Percentiles rank a stretch among this genome's conserved stretches.
These are phyloP conservation scores for Xerocomus minutiporus DNA, from an alignment of 1,284 basidiomycete species.

Conservation along the genomic window DNA sequence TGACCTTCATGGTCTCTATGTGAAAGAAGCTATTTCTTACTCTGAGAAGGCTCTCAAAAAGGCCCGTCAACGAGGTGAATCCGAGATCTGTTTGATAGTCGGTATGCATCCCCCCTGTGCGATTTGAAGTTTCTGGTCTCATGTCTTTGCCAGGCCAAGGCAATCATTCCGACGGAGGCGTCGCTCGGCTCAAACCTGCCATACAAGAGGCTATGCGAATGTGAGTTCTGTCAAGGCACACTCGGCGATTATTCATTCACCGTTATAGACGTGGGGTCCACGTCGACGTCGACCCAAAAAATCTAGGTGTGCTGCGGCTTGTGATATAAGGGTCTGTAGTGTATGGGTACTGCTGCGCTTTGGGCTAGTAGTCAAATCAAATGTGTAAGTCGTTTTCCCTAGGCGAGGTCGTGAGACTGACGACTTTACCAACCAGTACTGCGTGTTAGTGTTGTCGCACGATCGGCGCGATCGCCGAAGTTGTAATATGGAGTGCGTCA, in stretches of 20 bases:
- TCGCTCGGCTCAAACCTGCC: slow-evolving; percentile 89
- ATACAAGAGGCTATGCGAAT: slow-evolving; percentile 82
- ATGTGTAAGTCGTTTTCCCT: no score
- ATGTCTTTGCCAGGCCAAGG: slow-evolving; percentile 56
- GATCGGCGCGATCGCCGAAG: no score
- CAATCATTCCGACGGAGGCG: slow-evolving; percentile 74
- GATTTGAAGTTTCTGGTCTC: background rate
- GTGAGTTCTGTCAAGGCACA: slow-evolving; percentile 37
- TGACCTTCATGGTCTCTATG: slow-evolving; percentile 88
- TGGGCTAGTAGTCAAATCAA: no score
- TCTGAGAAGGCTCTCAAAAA: slow-evolving; percentile 65
- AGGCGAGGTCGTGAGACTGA: no score
- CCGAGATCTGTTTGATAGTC: slow-evolving; percentile 80
- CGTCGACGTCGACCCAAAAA: slow-evolving; percentile 67
- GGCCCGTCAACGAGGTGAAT: slow-evolving; percentile 59
- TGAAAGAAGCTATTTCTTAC: slow-evolving; percentile 78
- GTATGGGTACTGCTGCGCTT: no score
- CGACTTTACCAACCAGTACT: no score
- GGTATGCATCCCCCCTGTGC: slow-evolving; percentile 41
- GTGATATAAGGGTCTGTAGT: background rate
- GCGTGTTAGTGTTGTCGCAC: no score
- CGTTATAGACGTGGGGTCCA: slow-evolving; percentile 11
- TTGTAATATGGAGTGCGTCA: no score
- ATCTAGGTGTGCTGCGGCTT: slow-evolving; percentile 68
- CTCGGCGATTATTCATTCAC: background rate